Evolutionary conservation across 495 filamentous ascomycete genomes (phyloP), one percentile per base, ranked within the genome.

Genomic region (Penicillium atrosanguineum): DNA sequence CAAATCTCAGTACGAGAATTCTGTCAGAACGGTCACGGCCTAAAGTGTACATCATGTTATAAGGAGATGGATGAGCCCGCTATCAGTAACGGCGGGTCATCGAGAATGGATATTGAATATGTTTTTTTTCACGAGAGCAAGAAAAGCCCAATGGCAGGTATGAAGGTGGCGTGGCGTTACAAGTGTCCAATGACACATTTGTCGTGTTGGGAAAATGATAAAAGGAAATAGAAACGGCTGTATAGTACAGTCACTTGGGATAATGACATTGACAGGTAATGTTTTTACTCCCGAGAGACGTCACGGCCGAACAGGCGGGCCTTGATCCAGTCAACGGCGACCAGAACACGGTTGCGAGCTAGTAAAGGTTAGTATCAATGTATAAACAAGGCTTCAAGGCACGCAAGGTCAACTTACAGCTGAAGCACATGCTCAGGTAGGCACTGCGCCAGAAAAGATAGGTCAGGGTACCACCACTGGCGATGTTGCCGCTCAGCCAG

Each of bases 401-500:
- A 48, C 20, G 55, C 18, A 29, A 21, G 18, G 3, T 31, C 19
- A 62, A 86, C 88, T 81, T 82, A 90, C 89, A 89, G 83, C 91
- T 96, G 71, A 97, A 99, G 83, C 92, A 97, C 94, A 99, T 99
- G 82, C 87, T 95, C 72, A 99, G 77, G 72, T 99, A 99, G 46
- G 94, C 95, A 68, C 87, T 91, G 70, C 90, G 81, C 94, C 94
- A 98, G 84, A 98, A 97, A 61, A 97, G 83, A 67, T 85, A 90
- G 46, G 87, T 91, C 67, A 91, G 74, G 62, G 83, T 87, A 65
- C 90, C 89, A 64, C 89, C 89, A 46, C 84, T 86, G 38, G 91
- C 89, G 62, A 97, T 82, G 75, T 99, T 99, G 64, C 95, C 95
- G 68, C 91, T 94, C 74, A 94, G 82, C 91, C 93, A 97, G 72